Evolutionary conservation across 1,139 yeast genomes (phyloP), one percentile per base, ranked within the genome.

Genomic region (Saccharomyces hybrid): DNA sequence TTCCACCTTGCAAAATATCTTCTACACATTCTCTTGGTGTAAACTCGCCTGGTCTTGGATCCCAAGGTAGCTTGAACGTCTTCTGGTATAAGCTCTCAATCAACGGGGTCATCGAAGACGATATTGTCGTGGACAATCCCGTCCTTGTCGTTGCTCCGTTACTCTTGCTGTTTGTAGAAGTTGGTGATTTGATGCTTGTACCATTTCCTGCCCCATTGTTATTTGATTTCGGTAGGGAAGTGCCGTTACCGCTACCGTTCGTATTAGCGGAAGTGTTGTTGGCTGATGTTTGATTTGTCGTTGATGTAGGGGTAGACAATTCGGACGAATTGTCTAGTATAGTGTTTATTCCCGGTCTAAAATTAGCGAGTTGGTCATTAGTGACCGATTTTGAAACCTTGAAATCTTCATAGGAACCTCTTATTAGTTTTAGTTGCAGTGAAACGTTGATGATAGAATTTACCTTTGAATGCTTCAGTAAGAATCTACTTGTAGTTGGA

Each of bases 51-150:
- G 89, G 84, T 55, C 85, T 80, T 1, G 84, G 82, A 63, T 86
- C 90, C 96, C 96, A 89, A 0, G 88, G 79, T 44, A 86, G 77
- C 56, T 85, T 84, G 63, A 85, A 79, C 1, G 89, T 80, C 61
- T 80, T 80, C 57, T 82, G 79, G 62, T 85, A 80, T 14, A 86
- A 70, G 52, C 74, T 75, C 54, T 76, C 75, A 8, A 84, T 75
- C 1, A 80, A 71, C 0, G 85, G 85, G 60, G 81, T 60, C 59
- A 63, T 55, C 1, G 62, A 56, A 2, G 59, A 59, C 4, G 67
- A 61, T 24, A 61, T 62, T 1, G 64, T 61, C 11, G 57, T 49
- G 2, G 44, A 38, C 4, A 38, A n/a, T 19, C 44, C 44, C 9
- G 54, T 29, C 12, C 55, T 60, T 46, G 52, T 54, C 29, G 55